phyloP scores from a whole-genome alignment of 352 stramenopile species.

The Pythium dissotocum region DNA sequence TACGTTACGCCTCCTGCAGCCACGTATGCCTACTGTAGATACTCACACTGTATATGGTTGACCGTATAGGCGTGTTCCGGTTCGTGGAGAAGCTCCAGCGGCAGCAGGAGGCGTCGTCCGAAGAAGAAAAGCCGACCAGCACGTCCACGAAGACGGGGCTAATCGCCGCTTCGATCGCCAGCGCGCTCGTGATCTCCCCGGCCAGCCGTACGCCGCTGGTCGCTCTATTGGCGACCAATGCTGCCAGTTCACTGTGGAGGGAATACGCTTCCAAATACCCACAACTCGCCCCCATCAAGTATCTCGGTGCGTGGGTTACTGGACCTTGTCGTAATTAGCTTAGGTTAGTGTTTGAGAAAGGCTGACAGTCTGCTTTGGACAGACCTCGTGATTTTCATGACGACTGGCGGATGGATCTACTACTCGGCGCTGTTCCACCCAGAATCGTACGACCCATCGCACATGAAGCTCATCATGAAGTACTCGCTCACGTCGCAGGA shows the following conservation, averaged over 20 bases:
- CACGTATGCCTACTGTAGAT: not conserved
- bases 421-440: slow-evolving; percentile 61
- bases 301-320: slow-evolving; percentile 24
- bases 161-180: slow-evolving; percentile 36
- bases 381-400: slow-evolving; percentile 59
- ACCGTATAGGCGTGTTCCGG: slow-evolving; percentile 41
- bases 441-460: slow-evolving; percentile 53
- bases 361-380: not conserved
- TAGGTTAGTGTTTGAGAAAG: not conserved
- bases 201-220: slow-evolving; percentile 47
- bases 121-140: not conserved
- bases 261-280: slow-evolving; percentile 34
- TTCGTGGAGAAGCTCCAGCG: slow-evolving; percentile 37
- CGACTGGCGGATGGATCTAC: slow-evolving; percentile 57
- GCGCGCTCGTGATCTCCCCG: slow-evolving; percentile 35
- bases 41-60: not conserved
- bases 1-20: slow-evolving; percentile 20
- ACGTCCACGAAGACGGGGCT: slow-evolving; percentile 24
- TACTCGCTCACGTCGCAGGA: slow-evolving; percentile 48
- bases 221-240: slow-evolving; percentile 53
- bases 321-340: not conserved
- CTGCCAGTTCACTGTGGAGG: slow-evolving; percentile 39
- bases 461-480: slow-evolving; percentile 62
- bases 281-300: slow-evolving; percentile 33
- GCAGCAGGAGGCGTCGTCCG: not conserved